Conservation (phyloP, 1,139 yeast species). For the Protomyces gravidus region DNA sequence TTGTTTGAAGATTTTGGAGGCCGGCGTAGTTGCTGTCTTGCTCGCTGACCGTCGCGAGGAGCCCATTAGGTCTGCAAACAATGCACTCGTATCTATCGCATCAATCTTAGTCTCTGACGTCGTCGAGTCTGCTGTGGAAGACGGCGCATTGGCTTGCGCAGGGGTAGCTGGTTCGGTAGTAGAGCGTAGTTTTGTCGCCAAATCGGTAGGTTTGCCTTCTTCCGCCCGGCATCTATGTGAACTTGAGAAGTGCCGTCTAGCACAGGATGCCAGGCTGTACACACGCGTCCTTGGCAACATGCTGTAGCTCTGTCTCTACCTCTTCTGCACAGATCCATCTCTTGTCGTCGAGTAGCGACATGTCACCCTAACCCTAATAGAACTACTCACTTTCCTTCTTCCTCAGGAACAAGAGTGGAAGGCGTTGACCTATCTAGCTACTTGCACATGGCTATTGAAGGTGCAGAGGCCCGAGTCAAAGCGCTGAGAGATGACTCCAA, state of each 20-base stretch:
- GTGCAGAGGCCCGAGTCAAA: neutral
- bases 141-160: neutral
- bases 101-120: neutral
- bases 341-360: no score
- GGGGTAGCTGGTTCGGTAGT: neutral
- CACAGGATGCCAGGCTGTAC: no score
- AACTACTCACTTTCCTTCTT: no score
- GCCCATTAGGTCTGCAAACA: neutral
- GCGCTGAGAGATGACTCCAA: neutral
- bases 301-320: no score
- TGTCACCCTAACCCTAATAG: no score
- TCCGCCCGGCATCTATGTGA: neutral
- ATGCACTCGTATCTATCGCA: neutral
- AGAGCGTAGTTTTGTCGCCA: neutral
- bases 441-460: neutral
- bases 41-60: neutral
- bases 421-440: no score
- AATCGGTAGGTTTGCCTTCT: neutral
- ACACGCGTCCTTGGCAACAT: no score
- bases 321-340: no score
- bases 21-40: neutral
- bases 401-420: no score
- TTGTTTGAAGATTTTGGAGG: neutral
- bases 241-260: neutral
- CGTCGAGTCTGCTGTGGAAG: neutral